Evolutionary conservation across 2,329 filamentous ascomycete species (phyloP).

Genomic region (Bimuria novae-zelandiae): DNA sequence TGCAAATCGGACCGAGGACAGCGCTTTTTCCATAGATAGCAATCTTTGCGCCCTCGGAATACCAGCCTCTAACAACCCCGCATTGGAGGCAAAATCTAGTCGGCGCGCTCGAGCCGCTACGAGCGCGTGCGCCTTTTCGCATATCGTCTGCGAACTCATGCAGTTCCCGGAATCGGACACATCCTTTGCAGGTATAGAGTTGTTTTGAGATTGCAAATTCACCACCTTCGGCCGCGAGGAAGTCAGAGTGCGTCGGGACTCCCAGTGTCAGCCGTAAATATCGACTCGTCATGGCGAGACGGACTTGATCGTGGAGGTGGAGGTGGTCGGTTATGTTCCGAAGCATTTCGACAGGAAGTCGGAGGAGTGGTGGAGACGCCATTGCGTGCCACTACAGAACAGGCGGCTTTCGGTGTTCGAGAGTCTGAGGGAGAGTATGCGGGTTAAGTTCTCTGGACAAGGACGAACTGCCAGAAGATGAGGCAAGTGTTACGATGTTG

Average conservation of each 20-base stretch:
- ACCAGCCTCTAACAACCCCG: constrained; percentile 27
- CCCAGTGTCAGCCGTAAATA: constrained; percentile 27
- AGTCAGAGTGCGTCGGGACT: constrained; percentile 23
- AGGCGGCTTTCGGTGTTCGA: too few relatives aligned
- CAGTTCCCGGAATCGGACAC: constrained; percentile 23
- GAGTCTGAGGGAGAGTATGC: too few relatives aligned
- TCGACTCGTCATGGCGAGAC: constrained; percentile 21
- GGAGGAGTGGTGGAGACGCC: constrained; percentile 20
- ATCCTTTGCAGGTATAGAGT: constrained; percentile 31
- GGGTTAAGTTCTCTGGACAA: not conserved
- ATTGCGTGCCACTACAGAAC: too few relatives aligned
- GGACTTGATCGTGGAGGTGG: constrained; percentile 25
- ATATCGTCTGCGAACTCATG: constrained; percentile 33
- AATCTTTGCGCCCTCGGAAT: constrained; percentile 25
- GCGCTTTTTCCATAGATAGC: constrained; percentile 23
- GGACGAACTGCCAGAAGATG: not conserved
- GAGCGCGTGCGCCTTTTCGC: constrained; percentile 34
- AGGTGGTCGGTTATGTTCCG: constrained; percentile 26
- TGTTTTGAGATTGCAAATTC: constrained; percentile 23
- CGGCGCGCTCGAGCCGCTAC: constrained; percentile 25
- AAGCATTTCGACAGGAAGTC: constrained; percentile 33
- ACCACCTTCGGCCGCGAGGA: constrained; percentile 26
- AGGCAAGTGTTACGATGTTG: constrained; percentile 14
- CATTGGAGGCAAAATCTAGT: constrained; percentile 33
- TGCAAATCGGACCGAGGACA: constrained; percentile 25